phyloP scores from a whole-genome alignment of 257 asterid genomes.

The Haberlea rhodopensis region DNA sequence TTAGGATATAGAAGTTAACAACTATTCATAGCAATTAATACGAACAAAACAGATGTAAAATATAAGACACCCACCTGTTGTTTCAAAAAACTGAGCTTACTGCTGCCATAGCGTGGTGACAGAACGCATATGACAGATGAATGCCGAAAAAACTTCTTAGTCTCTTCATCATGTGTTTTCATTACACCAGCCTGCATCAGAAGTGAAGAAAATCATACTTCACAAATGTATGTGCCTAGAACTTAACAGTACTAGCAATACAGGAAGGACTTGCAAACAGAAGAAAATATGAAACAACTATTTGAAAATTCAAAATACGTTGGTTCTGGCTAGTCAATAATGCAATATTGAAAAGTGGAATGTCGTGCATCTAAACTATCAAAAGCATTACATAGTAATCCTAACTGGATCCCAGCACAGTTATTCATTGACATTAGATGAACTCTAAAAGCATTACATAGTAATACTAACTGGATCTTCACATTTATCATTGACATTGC shows the following conservation, averaged over 20 bases:
- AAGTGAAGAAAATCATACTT: neutral
- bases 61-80: constrained; percentile 39
- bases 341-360: neutral
- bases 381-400: neutral
- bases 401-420: neutral
- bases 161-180: constrained; percentile 66
- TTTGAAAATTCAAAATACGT: too few relatives aligned
- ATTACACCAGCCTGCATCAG: constrained; percentile 51
- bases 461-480: neutral
- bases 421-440: neutral
- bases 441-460: neutral
- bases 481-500: neutral
- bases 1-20: neutral
- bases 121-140: constrained; percentile 55
- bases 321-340: neutral
- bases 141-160: constrained; percentile 48
- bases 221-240: neutral
- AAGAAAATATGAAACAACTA: neutral
- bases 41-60: neutral
- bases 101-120: constrained; percentile 50
- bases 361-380: too few relatives aligned
- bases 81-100: constrained; percentile 50
- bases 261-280: neutral
- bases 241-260: neutral
- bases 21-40: neutral